Base-by-base conservation (phyloP, 345 rosid genomes). In the Citrus reticulata region DNA sequence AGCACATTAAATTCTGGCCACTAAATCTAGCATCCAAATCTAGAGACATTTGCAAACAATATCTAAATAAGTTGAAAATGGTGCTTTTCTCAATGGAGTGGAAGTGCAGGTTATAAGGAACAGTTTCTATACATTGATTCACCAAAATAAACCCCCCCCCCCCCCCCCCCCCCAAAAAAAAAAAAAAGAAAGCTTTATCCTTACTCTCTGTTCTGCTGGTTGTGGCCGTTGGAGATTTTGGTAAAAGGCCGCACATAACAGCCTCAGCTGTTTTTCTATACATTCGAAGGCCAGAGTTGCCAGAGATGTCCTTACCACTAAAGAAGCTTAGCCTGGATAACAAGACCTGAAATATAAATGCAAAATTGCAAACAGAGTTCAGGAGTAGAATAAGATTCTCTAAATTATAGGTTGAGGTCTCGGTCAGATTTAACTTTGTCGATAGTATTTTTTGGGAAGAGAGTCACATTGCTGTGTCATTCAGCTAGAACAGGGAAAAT, bases 221-320 rank as follows among this genome's bases (percentile, higher is more conserved):
- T 60, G 98, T 97, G 59, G 96, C 97, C 6, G 95, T 89, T 2
- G 99, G 99, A 76, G 99, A 97, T 29, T 89, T 85, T 19, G 97
- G 95, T 68, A 97, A 61, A 77, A 97, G 91, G 27, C 95, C 90
- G 29, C 99, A 97, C 96, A 97, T 94, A 62, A 94, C 97, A 82
- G 93, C 93, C 84, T 91, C 98, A 4, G 99, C 98, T 61, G 99
- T 91, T 71, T 88, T 83, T 77, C 89, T 89, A 78, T 97, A 97
- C 77, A 57, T 85, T 77, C 62, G 79, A 72, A 97, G 97, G 73
- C 87, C 89, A 77, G 86, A 86, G 83, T 81, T 90, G 46, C 80
- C 90, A 24, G 94, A 84, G 72, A 83, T 75, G 64, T 83, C 97
- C 55, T 94, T 94, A 46, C 87, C 82, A 51, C 83, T 86, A 60